These are phyloP conservation scores for Vigna nakashimae DNA, from an alignment of 306 rosid genomes.

Conservation along the genomic window DNA sequence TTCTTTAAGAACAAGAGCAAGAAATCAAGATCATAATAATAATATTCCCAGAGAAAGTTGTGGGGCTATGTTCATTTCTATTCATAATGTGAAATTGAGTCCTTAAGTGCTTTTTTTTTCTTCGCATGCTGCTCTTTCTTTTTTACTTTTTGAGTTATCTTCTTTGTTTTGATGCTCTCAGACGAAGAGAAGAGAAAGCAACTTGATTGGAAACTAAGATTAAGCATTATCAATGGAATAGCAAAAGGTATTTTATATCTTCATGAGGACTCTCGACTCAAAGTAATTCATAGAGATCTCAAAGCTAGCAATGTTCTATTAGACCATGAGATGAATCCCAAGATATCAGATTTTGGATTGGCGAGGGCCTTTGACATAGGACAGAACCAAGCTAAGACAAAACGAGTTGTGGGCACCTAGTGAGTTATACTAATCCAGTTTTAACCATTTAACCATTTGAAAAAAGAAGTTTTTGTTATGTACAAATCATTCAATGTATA, in stretches of 20 bases:
- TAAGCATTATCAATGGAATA: constrained; percentile 52
- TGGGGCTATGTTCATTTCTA: not conserved
- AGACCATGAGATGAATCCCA: constrained; percentile 55
- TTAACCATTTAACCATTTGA: not conserved
- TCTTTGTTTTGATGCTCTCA: not conserved
- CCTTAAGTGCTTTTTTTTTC: not conserved
- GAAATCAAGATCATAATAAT: not conserved
- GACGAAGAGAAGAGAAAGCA: constrained; percentile 45
- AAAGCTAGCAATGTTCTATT: constrained; percentile 59
- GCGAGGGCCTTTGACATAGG: constrained; percentile 52
- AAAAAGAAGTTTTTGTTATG: not conserved
- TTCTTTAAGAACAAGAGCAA: not conserved
- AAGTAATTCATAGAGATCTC: constrained; percentile 59
- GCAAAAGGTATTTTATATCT: constrained; percentile 61
- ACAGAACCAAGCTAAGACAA: constrained; percentile 53
- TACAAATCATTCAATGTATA: not conserved
- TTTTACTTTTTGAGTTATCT: not conserved
- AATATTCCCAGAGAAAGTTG: not conserved
- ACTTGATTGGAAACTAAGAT: constrained; percentile 49
- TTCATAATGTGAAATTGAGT: not conserved
- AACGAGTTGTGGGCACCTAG: constrained; percentile 61
- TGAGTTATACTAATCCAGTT: not conserved
- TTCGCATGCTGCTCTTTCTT: not conserved
- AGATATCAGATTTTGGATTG: constrained; percentile 64
- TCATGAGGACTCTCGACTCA: constrained; percentile 60